Percentiles rank a stretch among this genome's conserved stretches.
Evolutionary conservation across 2,329 filamentous ascomycete species (phyloP).

Genomic region (Botrytis fabae): DNA sequence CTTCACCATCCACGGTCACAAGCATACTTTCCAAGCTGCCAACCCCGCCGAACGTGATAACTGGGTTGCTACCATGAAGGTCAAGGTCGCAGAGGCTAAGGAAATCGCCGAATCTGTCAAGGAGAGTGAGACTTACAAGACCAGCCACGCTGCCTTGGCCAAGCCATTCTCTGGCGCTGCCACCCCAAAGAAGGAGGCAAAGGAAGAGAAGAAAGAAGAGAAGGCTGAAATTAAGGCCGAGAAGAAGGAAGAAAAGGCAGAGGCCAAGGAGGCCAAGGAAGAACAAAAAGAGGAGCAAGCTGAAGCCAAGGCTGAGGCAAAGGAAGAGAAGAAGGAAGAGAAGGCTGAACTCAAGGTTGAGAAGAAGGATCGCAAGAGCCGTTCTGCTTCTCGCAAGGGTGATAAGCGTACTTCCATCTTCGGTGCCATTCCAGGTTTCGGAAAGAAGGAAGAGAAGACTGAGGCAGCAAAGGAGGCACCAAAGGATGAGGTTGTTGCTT

Average conservation of each 20-base stretch:
- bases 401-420: conserved; percentile 60
- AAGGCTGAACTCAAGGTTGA: conserved; percentile 38
- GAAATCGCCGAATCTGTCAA: conserved; percentile 71
- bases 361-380: conserved; percentile 58
- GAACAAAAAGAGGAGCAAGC: conserved; percentile 39
- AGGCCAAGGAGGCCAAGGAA: conserved; percentile 43
- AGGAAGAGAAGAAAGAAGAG: conserved; percentile 41
- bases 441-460: conserved; percentile 43
- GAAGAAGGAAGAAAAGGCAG: conserved; percentile 43
- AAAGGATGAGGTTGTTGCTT: conserved; percentile 33
- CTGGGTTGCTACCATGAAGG: conserved; percentile 85
- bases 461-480: conserved; percentile 42
- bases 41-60: conserved; percentile 78
- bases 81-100: conserved; percentile 83
- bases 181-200: conserved; percentile 40
- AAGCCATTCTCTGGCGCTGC: conserved; percentile 45
- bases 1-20: conserved; percentile 81
- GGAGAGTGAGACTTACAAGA: conserved; percentile 85
- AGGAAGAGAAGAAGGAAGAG: conserved; percentile 44
- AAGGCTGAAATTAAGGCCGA: conserved; percentile 38
- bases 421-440: conserved; percentile 51
- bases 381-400: conserved; percentile 61
- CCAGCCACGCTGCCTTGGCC: conserved; percentile 42
- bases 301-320: conserved; percentile 39
- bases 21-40: conserved; percentile 89